phyloP scores from a whole-genome alignment of 768 basidiomycete genomes.

The Boletus fagicola region DNA sequence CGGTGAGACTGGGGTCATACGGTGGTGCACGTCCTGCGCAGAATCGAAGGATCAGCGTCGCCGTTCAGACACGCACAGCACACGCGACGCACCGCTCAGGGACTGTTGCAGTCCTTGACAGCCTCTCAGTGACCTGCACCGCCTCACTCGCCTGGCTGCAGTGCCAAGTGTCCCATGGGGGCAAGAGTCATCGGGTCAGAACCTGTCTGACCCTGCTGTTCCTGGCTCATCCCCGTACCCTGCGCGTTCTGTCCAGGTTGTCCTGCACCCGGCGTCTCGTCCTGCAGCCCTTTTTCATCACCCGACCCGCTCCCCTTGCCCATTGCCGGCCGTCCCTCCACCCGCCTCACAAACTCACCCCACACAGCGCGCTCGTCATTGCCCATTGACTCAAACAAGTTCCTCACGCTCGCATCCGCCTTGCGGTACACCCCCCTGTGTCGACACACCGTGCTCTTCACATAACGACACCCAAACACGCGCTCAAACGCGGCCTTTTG shows the following conservation, averaged over 20 bases:
- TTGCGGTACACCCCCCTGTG: slow-evolving; percentile 68
- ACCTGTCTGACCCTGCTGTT: slow-evolving; percentile 19
- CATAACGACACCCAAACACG: slow-evolving; percentile 68
- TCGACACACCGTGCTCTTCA: slow-evolving; percentile 71
- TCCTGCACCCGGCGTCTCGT: slow-evolving; percentile 12
- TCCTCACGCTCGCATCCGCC: slow-evolving; percentile 46
- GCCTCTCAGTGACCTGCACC: background rate
- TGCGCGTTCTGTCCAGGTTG: slow-evolving; percentile 5
- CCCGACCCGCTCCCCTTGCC: slow-evolving; percentile 28
- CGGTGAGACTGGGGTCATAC: background rate
- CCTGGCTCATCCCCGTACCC: slow-evolving; percentile 8
- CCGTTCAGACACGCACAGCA: background rate
- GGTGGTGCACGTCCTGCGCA: slow-evolving; percentile 9
- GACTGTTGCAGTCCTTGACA: slow-evolving; percentile 1
- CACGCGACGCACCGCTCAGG: slow-evolving; percentile 13
- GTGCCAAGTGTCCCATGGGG: slow-evolving; percentile 18
- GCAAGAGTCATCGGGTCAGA: slow-evolving; percentile 18
- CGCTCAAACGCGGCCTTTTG: slow-evolving; percentile 69
- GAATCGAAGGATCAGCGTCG: background rate
- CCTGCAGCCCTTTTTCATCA: slow-evolving; percentile 24
- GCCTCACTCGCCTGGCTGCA: slow-evolving; percentile 19
- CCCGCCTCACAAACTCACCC: slow-evolving; percentile 65
- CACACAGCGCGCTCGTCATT: slow-evolving; percentile 56
- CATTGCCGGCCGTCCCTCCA: slow-evolving; percentile 48
- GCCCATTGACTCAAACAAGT: slow-evolving; percentile 55